A percentile compares a stretch with the other conserved stretches of the same genome.
Conservation (phyloP, 768 basidiomycete species). For the Kwoniella dejecticola region DNA sequence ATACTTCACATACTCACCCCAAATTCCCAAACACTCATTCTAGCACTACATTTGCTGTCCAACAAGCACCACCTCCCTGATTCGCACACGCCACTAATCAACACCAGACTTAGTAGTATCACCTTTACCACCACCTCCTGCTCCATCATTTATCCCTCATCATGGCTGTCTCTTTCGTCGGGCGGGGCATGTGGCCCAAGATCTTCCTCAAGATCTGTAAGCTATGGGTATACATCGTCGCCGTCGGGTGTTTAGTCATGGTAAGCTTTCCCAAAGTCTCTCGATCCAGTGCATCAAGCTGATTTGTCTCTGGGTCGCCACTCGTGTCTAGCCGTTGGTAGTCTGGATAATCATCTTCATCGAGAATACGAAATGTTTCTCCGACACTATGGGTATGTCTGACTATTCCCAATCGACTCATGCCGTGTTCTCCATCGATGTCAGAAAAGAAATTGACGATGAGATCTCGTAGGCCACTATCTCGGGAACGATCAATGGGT, state of each 20-base stretch:
- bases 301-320: not conserved
- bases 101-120: no score
- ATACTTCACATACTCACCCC: no score
- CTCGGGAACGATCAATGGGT: conserved; percentile 31
- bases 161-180: conserved; percentile 29
- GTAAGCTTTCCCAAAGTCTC: conserved; percentile 10
- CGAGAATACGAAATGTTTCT: conserved; percentile 36
- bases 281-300: not conserved
- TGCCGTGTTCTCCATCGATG: not conserved
- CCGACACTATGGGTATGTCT: conserved; percentile 34
- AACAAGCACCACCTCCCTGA: no score
- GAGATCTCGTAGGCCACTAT: conserved; percentile 21
- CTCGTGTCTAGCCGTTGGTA: conserved; percentile 11
- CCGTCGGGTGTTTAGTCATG: conserved; percentile 39
- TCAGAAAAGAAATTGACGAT: not conserved
- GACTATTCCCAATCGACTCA: not conserved
- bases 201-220: conserved; percentile 31
- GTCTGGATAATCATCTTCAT: conserved; percentile 42
- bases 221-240: conserved; percentile 38
- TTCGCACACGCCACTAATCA: no score
- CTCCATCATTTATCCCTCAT: no score
- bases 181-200: conserved; percentile 24
- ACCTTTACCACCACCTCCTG: no score
- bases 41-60: no score
- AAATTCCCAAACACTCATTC: no score